Evolutionary conservation across 2,329 filamentous ascomycete genomes (phyloP), one percentile per base, ranked within the genome.

Genomic region (Alternaria infectoria): DNA sequence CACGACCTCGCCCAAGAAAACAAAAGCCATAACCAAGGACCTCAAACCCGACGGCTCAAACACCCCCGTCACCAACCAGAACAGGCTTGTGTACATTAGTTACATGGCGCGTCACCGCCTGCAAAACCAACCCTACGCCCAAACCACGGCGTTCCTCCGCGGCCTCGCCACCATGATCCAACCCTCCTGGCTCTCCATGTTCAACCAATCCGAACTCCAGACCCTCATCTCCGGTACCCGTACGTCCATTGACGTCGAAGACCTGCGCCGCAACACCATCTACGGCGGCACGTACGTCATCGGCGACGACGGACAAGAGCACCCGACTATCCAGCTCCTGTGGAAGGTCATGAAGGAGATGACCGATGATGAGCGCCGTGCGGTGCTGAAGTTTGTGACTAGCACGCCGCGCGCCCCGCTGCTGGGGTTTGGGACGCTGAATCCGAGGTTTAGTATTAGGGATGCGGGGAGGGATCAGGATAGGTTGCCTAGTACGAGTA

Each of bases 151-250:
- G 2, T 99, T 99, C 78, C 86, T 99, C 8, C 89, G 89, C 59
- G 96, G 96, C 0, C 88, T 99, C 1, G 89, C 91, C 21, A 86
- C 90, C 68, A 97, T 99, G 75, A 96, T 99, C 68, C 91, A 94
- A 62, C 94, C 95, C 0, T 88, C 89, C 4, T 99, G 96, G 96
- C 86, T 99, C 5, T 93, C 91, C 73, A 98, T 99, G 96, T 99
- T 99, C 84, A 99, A 99, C 79, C 95, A 97, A 78, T 89, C 89
- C 4, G 96, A 99, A 79, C 86, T 99, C 5, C 96, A 98, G 81
- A 96, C 93, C 2, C 89, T 99, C 6, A 91, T 99, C 15, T 93
- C 93, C 57, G 96, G 96, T 46, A 93, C 97, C 71, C 90, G 89
- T 26, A 90, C 90, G 10, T 90, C 92, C 65, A 96, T 99, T 62